Percentiles rank a stretch among this genome's conserved stretches.
Evolutionary conservation across 371 early-diverging fungal species (phyloP).

Genomic region (Mortierella sp.): DNA sequence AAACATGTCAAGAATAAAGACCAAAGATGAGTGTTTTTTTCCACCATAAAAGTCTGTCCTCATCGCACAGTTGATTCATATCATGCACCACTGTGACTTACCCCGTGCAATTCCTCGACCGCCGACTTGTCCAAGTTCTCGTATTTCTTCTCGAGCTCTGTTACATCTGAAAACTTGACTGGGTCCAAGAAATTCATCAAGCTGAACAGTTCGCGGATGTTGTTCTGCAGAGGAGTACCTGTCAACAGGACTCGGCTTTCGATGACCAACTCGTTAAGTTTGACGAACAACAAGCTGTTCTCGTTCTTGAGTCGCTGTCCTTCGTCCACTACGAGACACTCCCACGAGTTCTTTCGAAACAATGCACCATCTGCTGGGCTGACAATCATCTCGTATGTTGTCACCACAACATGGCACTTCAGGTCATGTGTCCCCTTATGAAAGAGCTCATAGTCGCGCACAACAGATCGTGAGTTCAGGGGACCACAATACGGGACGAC

Average conservation of each 20-base stretch:
- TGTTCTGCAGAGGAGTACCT: constrained; percentile 96
- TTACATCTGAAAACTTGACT: constrained; percentile 56
- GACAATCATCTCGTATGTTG: constrained; percentile 79
- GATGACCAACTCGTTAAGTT: constrained; percentile 71
- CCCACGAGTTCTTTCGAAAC: constrained; percentile 71
- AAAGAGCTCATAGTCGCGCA: constrained; percentile 73
- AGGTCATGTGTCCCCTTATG: constrained; percentile 52
- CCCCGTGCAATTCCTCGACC: constrained; percentile 56
- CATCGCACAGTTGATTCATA: too few relatives aligned
- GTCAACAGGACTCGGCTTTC: constrained; percentile 84
- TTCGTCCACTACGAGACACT: constrained; percentile 92
- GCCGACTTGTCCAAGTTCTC: constrained; percentile 57
- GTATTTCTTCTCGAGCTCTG: constrained; percentile 66
- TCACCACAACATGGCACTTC: constrained; percentile 82
- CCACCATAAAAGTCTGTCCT: too few relatives aligned
- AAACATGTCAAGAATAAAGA: too few relatives aligned
- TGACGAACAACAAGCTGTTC: constrained; percentile 61
- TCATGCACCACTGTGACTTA: too few relatives aligned
- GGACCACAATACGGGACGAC: constrained; percentile 69
- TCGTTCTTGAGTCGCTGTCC: constrained; percentile 96
- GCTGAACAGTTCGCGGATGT: constrained; percentile 91
- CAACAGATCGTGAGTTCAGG: constrained; percentile 59
- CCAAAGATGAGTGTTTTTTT: too few relatives aligned
- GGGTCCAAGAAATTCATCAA: constrained; percentile 91
- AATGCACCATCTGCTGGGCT: constrained; percentile 57